Evolutionary conservation across 2,329 filamentous ascomycete genomes (phyloP), one percentile per base, ranked within the genome.

Genomic region (Fusarium paranaense): DNA sequence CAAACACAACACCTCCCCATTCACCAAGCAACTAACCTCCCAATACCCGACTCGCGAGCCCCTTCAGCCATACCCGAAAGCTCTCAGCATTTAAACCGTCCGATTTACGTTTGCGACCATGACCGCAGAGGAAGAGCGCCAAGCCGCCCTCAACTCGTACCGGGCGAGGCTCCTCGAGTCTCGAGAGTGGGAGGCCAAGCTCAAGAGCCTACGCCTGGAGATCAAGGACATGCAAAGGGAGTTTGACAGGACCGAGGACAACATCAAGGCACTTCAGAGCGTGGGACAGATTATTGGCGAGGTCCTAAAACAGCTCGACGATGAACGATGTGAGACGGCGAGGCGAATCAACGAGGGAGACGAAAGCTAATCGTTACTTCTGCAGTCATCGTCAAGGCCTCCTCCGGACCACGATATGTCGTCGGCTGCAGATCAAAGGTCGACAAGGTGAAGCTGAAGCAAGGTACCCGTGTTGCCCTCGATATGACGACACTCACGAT

Each of bases 401-500:
- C 97, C 13, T 98, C 95, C 42, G 97, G 97, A 30, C 97, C 97
- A 70, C 91, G 97, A 87, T 99, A 99, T 86, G 97, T 99, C 69
- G 97, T 99, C 78, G 97, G 97, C 68, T 99, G 97, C 87, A 93
- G 97, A 80, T 98, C 95, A 72, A 99, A 99, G 86, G 97, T 99
- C 81, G 97, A 99, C 88, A 98, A 97, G 87, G 87, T 89, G 72
- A 98, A 98, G 88, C 87, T 99, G 82, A 99, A 98, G 90, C 97
- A 99, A 86, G 97, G 97, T 79, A 98, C 96, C 32, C 94, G 97
- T 81, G 97, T 99, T 64, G 96, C 97, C 37, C 92, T 99, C 69
- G 97, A 99, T 81, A 99, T 99, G 97, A 99, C 97, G 61, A 99
- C 97, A 22, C 93, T 99, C 78, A 99, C 97, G 70, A 99, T 99